Evolutionary conservation across 768 basidiomycete genomes (phyloP), one percentile per base, ranked within the genome.

Genomic region (Infundibulicybe gibba): DNA sequence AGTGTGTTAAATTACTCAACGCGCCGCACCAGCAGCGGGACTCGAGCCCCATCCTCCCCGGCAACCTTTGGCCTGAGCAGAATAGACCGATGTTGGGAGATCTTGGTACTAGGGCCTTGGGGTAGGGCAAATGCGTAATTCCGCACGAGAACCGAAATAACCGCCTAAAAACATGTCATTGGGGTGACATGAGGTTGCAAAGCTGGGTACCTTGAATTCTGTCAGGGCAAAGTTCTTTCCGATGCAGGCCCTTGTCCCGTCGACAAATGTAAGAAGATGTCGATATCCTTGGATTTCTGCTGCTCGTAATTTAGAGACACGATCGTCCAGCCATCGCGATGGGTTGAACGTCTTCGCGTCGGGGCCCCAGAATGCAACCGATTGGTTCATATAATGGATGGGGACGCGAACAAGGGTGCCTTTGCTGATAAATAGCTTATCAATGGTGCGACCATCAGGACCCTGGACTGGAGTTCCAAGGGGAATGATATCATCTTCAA

Each of bases 51-150:
- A 1, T 55, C 50, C 50, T 67, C 50, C 1, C 65, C 67, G 14
- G 53, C 55, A 32, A 67, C 49, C 47, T 63, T 69, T 0, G 73
- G 73, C 4, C 69, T 59, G 1, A 61, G 59, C 14, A 73, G 39
- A 37, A 71, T 56, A 3, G 61, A 59, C 21, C 42, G 41, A 40
- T 67, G 63, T 0, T 44, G 40, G 14, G 62, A 70, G 14, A 72
- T 60, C 40, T 49, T 50, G 1, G 69, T 68, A 5, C 65, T 56
- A 6, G 62, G 61, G 13, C 68, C 69, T 40, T 62, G 53, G 9
- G 61, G 67, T 13, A 73, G 54, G 47, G 67, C 68, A 48, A 74
- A 74, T 2, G 55, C 56, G 47, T 61, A 79, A 54, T 68, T 65
- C 42, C 66, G 66, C 35, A 75, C 61, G 12, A 79, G 58, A 17